Percentiles rank a stretch among this genome's conserved stretches.
Conservation (phyloP, 2,329 filamentous ascomycete genomes). For the Sporothrix sp. region DNA sequence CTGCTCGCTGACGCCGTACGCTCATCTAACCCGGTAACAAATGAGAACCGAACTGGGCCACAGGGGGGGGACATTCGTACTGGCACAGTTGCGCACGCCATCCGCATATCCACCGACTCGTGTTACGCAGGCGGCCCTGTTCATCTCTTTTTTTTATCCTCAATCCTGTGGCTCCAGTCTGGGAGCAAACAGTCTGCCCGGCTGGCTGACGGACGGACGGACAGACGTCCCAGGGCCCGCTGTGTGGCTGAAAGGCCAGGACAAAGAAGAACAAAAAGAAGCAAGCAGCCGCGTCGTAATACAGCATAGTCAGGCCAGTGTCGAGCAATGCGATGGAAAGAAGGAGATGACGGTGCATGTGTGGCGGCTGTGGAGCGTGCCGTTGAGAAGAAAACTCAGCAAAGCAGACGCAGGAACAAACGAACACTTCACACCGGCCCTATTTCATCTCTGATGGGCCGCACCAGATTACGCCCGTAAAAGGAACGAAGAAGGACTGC, state of each 20-base stretch:
- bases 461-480: background rate
- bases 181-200: too few relatives aligned
- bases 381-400: too few relatives aligned
- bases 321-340: conserved; percentile 19
- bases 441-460: background rate
- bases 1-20: conserved; percentile 1
- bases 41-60: background rate
- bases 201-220: too few relatives aligned
- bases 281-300: conserved; percentile 18
- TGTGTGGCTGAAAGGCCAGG: too few relatives aligned
- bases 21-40: background rate
- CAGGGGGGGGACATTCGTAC: background rate
- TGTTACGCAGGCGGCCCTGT: background rate
- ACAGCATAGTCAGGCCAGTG: conserved; percentile 16
- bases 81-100: background rate
- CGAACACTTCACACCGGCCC: background rate
- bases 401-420: too few relatives aligned
- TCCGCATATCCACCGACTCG: conserved; percentile 6
- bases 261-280: too few relatives aligned
- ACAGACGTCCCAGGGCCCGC: too few relatives aligned
- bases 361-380: background rate
- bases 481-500: background rate
- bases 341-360: conserved; percentile 15
- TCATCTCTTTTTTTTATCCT: background rate
- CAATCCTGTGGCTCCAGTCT: too few relatives aligned